These are phyloP conservation scores for Yamagishiella unicocca DNA, from an alignment of 139 green algal species.

Conservation along the genomic window DNA sequence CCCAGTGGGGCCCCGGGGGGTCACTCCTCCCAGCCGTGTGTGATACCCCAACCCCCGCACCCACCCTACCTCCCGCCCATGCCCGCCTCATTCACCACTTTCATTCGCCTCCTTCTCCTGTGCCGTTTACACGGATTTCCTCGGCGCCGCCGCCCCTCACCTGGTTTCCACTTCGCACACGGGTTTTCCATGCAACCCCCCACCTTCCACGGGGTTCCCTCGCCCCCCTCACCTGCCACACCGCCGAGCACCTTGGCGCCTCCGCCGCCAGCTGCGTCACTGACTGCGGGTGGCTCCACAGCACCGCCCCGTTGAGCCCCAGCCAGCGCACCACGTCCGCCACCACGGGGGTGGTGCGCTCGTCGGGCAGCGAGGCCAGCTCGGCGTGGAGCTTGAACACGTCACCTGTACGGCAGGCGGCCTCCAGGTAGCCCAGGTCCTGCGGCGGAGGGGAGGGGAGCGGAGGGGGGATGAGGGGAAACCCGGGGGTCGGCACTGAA, in stretches of 20 bases:
- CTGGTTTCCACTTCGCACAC: too few relatives aligned
- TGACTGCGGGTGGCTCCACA: constrained; percentile 33
- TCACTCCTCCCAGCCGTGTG: too few relatives aligned
- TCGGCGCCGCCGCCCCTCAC: too few relatives aligned
- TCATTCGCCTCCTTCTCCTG: too few relatives aligned
- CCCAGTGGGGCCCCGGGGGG: too few relatives aligned
- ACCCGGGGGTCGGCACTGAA: not conserved
- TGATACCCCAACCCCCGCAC: too few relatives aligned
- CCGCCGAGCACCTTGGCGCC: not conserved
- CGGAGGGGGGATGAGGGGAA: too few relatives aligned
- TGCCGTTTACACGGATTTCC: too few relatives aligned
- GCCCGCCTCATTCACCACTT: too few relatives aligned
- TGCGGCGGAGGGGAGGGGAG: not conserved
- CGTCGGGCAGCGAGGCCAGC: constrained; percentile 15
- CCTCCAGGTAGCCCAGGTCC: constrained; percentile 40
- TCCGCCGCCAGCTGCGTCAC: constrained; percentile 42
- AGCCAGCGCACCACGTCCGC: constrained; percentile 33
- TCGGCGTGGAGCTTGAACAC: constrained; percentile 42
- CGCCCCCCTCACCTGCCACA: constrained; percentile 1
- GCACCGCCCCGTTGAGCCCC: constrained; percentile 25
- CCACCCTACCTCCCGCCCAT: too few relatives aligned
- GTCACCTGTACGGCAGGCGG: constrained; percentile 29
- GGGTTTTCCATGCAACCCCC: too few relatives aligned
- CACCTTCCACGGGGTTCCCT: too few relatives aligned
- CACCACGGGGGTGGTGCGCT: not conserved